Conservation (phyloP, 139 green algal species). For the Coelastrella sp. region DNA sequence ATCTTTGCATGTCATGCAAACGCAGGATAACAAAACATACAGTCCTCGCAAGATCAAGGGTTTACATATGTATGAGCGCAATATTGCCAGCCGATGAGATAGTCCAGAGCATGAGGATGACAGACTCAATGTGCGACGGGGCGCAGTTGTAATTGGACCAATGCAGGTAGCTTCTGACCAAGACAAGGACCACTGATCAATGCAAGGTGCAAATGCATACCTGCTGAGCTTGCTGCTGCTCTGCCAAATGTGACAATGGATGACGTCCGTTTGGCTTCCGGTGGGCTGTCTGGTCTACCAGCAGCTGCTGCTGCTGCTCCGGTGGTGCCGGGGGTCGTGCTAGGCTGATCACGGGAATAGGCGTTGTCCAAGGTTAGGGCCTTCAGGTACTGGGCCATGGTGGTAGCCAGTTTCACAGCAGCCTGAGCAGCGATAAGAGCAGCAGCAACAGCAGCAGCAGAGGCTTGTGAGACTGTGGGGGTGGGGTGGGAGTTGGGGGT, state of each 20-base stretch:
- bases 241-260: not conserved
- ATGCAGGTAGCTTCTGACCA: not conserved
- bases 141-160: no score
- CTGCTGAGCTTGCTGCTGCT: not conserved
- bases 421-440: not conserved
- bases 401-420: slow-evolving; percentile 4
- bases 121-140: no score
- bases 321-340: not conserved
- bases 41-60: not conserved
- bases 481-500: no score
- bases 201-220: not conserved
- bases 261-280: not conserved
- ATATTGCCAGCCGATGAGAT: no score
- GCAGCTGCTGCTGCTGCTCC: not conserved
- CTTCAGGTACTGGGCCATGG: slow-evolving; percentile 27
- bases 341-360: not conserved
- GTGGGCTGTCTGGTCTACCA: not conserved
- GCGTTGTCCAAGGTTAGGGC: slow-evolving; percentile 32
- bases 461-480: no score
- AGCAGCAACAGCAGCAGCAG: no score
- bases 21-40: not conserved
- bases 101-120: no score
- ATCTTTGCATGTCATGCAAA: not conserved
- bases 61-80: no score
- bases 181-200: not conserved